These are phyloP conservation scores for Radiomyces spectabilis DNA, from an alignment of 192 early-diverging fungal genomes.

Conservation along the genomic window DNA sequence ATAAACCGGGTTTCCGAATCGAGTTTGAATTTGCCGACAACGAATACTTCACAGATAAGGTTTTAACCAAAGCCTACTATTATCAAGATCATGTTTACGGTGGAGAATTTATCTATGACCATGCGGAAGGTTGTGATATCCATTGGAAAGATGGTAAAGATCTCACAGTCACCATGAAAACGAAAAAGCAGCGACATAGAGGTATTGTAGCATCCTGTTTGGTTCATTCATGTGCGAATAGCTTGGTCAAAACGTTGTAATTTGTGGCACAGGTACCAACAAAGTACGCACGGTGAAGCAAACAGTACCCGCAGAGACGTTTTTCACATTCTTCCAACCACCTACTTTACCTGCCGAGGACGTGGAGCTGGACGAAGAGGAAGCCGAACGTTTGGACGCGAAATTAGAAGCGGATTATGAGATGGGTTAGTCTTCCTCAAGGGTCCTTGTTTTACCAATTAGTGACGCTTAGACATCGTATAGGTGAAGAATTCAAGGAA, in stretches of 20 bases:
- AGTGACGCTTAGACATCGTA: neutral
- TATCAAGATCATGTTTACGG: constrained; percentile 75
- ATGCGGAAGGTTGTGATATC: constrained; percentile 86
- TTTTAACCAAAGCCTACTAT: constrained; percentile 91
- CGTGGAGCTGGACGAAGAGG: constrained; percentile 67
- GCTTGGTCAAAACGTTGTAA: no score
- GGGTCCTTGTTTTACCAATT: neutral
- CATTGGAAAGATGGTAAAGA: constrained; percentile 98
- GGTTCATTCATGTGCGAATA: neutral
- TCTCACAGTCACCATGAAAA: constrained; percentile 87
- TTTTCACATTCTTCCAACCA: constrained; percentile 96
- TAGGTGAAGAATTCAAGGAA: constrained; percentile 91
- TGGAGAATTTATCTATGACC: constrained; percentile 86
- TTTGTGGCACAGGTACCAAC: constrained; percentile 65
- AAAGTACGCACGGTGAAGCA: constrained; percentile 97
- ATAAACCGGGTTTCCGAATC: constrained; percentile 89
- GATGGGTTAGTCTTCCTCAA: constrained; percentile 46
- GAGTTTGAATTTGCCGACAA: constrained; percentile 90
- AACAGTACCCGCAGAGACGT: constrained; percentile 91
- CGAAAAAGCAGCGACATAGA: constrained; percentile 99
- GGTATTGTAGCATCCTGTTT: constrained; percentile 21
- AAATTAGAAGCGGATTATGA: constrained; percentile 93
- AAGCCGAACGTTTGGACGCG: constrained; percentile 73
- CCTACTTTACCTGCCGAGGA: constrained; percentile 69
- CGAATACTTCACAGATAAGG: constrained; percentile 80